Evolutionary conservation across 2,329 filamentous ascomycete genomes (phyloP).

Genomic region (Trichoderma sp.): DNA sequence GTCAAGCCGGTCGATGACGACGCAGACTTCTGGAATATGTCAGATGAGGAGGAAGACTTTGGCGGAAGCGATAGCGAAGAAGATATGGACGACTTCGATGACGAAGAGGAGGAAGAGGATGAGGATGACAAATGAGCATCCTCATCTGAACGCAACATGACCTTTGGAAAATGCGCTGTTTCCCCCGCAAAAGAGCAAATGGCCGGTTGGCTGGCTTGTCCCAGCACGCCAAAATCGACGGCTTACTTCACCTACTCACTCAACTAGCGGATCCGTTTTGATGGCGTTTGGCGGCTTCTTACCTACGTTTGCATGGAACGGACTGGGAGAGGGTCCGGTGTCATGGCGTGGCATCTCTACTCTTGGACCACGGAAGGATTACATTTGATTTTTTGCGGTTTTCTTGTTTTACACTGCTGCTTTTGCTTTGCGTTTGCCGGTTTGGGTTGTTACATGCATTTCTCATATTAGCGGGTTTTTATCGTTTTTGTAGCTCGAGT

Average conservation of each 20-base stretch:
- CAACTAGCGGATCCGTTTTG: slow-evolving; percentile 7
- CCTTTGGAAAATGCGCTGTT: not conserved
- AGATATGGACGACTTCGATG: slow-evolving; percentile 53
- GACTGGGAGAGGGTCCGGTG: not conserved
- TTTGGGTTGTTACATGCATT: not conserved
- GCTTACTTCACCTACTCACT: not conserved
- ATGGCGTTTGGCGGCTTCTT: slow-evolving; percentile 17
- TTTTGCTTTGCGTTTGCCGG: not conserved
- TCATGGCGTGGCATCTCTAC: slow-evolving; percentile 16
- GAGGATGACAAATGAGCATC: slow-evolving; percentile 44
- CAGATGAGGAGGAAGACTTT: slow-evolving; percentile 74
- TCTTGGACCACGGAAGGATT: slow-evolving; percentile 9
- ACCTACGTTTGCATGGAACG: slow-evolving; percentile 5
- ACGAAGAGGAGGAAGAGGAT: slow-evolving; percentile 52
- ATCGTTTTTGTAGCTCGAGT: slow-evolving; percentile 9
- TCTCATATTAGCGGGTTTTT: slow-evolving; percentile 13
- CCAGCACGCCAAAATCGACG: not conserved
- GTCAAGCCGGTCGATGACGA: slow-evolving; percentile 64
- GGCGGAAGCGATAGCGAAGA: slow-evolving; percentile 69
- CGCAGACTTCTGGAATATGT: slow-evolving; percentile 78
- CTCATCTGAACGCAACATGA: not conserved
- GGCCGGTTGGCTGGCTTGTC: not conserved
- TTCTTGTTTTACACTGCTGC: not conserved
- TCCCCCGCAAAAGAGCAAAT: not conserved
- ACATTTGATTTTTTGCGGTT: not conserved